Base-by-base conservation (phyloP, 208 protist species). In the Crithidia fasciculata region DNA sequence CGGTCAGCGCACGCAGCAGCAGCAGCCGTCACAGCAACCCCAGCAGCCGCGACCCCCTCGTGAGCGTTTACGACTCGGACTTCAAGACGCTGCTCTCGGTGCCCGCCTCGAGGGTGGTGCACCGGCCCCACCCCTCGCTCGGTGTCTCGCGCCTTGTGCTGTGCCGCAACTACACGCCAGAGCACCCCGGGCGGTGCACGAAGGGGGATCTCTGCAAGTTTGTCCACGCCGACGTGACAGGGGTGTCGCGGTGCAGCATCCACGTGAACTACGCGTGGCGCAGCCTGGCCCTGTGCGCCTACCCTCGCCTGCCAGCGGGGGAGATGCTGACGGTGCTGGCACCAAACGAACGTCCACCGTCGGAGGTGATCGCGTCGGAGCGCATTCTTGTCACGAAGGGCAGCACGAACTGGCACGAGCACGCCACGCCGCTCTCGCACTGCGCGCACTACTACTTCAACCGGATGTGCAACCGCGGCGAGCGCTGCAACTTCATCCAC, bases 381-480 rank as follows among this genome's bases (percentile, higher is more conserved):
- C 82, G 69, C 44, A 74, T 95, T 28, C 76, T 95, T 8, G 50
- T 89, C 6, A 95, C 90, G 19, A 84, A 79, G 9, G 90, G 84
- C 45, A 86, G 76, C 61, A 40, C 74, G n/a, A 56, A 65, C 55
- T 82, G 73, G 76, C 72, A 54, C 10, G 74, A 86, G 65, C 75
- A 87, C 74, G 28, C 49, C 40, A 57, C 72, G 16, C 81, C 84
- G 12, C 82, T 91, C 54, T 88, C 85, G 19, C 91, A 93, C 82
- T 96, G 91, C 75, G 85, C 91, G 16, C 89, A 96, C 54, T 96
- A 93, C 76, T 94, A 91, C 80, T 93, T 91, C 78, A 92, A 96
- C 71, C 83, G 86, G 50, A 87, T 94, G 68, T 96, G 91, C 86
- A 86, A 91, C 68, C 84, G 83, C n/a, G 89, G 86, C 36, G 85